These are phyloP conservation scores for Aspergillus sojae DNA, from an alignment of 2,329 filamentous ascomycete genomes.

Conservation along the genomic window DNA sequence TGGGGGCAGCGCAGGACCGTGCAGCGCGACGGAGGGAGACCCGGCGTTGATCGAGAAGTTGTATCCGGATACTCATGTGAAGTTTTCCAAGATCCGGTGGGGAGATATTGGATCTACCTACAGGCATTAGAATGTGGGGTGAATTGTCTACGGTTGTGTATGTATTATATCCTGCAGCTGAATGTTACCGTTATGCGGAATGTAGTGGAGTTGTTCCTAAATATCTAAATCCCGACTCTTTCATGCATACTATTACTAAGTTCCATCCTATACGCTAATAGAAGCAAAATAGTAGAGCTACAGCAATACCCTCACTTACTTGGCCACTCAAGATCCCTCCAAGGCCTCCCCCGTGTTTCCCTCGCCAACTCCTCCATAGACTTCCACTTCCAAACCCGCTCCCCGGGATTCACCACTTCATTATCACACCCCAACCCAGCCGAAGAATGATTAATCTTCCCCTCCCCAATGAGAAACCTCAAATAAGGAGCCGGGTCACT, in stretches of 20 bases:
- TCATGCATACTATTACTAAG: neutral
- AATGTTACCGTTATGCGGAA: neutral
- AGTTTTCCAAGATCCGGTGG: constrained; percentile 61
- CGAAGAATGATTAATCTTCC: constrained; percentile 27
- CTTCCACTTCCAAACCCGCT: constrained; percentile 35
- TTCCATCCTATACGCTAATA: neutral
- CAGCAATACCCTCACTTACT: constrained; percentile 8
- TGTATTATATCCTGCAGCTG: neutral
- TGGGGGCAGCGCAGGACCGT: constrained; percentile 55
- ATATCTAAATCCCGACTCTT: neutral
- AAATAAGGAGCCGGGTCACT: constrained; percentile 32
- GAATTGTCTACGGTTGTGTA: neutral
- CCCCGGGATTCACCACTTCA: constrained; percentile 32
- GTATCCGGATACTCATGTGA: constrained; percentile 54
- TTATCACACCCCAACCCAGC: constrained; percentile 31
- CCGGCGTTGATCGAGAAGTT: constrained; percentile 52
- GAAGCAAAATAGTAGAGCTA: neutral
- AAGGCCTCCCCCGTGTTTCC: constrained; percentile 29
- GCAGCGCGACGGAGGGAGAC: constrained; percentile 56
- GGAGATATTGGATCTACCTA: constrained; percentile 63
- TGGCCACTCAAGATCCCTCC: constrained; percentile 22
- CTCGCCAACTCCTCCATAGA: constrained; percentile 30
- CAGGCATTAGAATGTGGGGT: neutral
- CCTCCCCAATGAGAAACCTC: constrained; percentile 40
- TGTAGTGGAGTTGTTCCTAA: too few species aligned